Conservation (phyloP, 345 rosid genomes). For the Linum trigynum region DNA sequence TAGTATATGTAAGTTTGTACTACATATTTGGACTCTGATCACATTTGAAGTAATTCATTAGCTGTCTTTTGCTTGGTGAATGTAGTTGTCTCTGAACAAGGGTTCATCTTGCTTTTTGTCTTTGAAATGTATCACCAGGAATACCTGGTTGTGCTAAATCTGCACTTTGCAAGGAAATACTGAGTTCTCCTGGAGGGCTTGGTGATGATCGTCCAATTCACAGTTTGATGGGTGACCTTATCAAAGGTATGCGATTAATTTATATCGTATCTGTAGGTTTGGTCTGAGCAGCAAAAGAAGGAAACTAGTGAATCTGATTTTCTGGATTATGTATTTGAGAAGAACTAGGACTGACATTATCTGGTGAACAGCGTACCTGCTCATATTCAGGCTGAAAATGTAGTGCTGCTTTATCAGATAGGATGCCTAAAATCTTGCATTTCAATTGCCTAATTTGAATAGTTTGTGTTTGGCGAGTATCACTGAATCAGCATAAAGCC, state of each 20-base stretch:
- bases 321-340: too few relatives aligned
- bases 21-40: too few relatives aligned
- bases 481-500: too few relatives aligned
- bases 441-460: too few relatives aligned
- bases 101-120: slow-evolving; percentile 1
- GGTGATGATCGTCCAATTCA: slow-evolving; percentile 79
- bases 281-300: background rate
- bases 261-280: background rate
- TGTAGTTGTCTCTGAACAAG: background rate
- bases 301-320: too few relatives aligned
- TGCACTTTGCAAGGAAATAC: slow-evolving; percentile 83
- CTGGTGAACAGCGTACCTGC: too few relatives aligned
- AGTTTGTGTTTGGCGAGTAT: too few relatives aligned
- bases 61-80: too few relatives aligned
- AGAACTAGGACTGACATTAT: background rate
- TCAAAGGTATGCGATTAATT: slow-evolving; percentile 51
- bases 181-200: slow-evolving; percentile 55
- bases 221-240: slow-evolving; percentile 92
- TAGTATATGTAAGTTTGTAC: too few relatives aligned
- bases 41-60: too few relatives aligned
- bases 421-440: too few relatives aligned
- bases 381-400: background rate
- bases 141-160: slow-evolving; percentile 98
- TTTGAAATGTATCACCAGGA: slow-evolving; percentile 35
- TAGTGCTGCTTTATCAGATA: background rate